Evolutionary conservation across 208 protist genomes (phyloP), one percentile per base, ranked within the genome.

Genomic region (Novymonas esmeraldas): DNA sequence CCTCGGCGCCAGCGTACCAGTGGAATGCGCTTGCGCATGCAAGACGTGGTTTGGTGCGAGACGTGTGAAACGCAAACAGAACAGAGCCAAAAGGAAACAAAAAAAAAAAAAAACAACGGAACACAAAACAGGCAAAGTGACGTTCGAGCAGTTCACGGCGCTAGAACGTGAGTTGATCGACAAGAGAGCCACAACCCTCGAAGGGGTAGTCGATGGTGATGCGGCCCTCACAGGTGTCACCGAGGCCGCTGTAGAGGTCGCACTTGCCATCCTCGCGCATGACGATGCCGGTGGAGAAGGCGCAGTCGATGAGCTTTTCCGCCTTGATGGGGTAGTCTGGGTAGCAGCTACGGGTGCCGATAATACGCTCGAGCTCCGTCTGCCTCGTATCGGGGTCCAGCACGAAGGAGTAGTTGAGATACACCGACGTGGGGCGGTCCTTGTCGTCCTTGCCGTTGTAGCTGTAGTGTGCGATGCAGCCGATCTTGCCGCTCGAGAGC

Each of bases 191-290:
- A 46, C 67, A 78, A 6, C 83, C 83, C 48, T 89, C 83, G 50
- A 89, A 89, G 2, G 80, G 84, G 75, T 90, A 90, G 68, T 90
- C 84, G 52, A 90, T 90, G 33, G 78, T 81, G 57, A 90, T 85
- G 61, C 84, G 84, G 7, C 84, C 84, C 64, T 85, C 74, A 52
- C 72, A 67, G 9, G 80, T 82, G 54, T 90, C 84, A 13, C 84
- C 84, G 5, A 90, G 39, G 13, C 84, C 84, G 54, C 84, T 90
- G 79, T 90, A 90, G 41, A 90, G 58, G 48, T 90, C 81, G 52
- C 80, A 87, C 70, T 90, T 90, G 28, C 78, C 84, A 52, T 90
- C 84, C 29, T 74, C 61, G 24, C 82, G 82, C 78, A 85, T 86
- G 10, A 84, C 72, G 41, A 90, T 90, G 45, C 84, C 84, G 18